phyloP scores from a whole-genome alignment of 345 rosid species.

The Diplotaxis tenuifolia region DNA sequence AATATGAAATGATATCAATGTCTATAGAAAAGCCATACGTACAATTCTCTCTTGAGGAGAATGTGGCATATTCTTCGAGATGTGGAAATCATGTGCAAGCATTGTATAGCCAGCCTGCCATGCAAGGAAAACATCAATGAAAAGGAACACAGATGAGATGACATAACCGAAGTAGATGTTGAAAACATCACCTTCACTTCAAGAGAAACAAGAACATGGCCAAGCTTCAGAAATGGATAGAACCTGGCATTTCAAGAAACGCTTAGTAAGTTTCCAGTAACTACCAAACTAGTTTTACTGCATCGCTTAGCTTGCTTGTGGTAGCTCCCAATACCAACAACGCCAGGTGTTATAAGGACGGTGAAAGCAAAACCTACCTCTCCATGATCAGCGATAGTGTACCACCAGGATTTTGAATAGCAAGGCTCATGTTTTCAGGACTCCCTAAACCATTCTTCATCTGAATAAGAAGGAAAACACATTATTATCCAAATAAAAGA shows the following conservation, averaged over 20 bases:
- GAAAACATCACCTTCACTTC: slow-evolving; percentile 62
- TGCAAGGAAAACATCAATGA: slow-evolving; percentile 5
- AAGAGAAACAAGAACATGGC: slow-evolving; percentile 58
- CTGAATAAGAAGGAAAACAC: slow-evolving; percentile 43
- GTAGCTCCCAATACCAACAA: background rate
- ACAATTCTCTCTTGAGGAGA: slow-evolving; percentile 58
- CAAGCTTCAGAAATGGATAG: slow-evolving; percentile 72
- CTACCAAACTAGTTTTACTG: background rate
- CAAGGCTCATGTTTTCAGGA: slow-evolving; percentile 38
- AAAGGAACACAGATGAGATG: background rate
- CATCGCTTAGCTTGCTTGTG: background rate
- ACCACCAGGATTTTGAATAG: slow-evolving; percentile 30
- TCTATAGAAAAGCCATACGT: slow-evolving; percentile 31
- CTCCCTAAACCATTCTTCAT: slow-evolving; percentile 53
- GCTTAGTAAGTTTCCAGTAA: background rate
- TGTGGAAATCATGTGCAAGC: slow-evolving; percentile 54
- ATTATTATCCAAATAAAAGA: background rate
- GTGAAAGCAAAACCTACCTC: slow-evolving; percentile 45
- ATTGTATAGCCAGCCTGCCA: slow-evolving; percentile 76
- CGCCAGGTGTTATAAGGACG: background rate
- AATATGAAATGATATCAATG: background rate
- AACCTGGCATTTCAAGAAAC: slow-evolving; percentile 46
- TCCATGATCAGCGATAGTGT: slow-evolving; percentile 48
- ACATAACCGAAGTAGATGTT: background rate
- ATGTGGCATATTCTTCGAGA: slow-evolving; percentile 50